Base-by-base conservation (phyloP, 345 rosid species). In the Luvunga scandens region DNA sequence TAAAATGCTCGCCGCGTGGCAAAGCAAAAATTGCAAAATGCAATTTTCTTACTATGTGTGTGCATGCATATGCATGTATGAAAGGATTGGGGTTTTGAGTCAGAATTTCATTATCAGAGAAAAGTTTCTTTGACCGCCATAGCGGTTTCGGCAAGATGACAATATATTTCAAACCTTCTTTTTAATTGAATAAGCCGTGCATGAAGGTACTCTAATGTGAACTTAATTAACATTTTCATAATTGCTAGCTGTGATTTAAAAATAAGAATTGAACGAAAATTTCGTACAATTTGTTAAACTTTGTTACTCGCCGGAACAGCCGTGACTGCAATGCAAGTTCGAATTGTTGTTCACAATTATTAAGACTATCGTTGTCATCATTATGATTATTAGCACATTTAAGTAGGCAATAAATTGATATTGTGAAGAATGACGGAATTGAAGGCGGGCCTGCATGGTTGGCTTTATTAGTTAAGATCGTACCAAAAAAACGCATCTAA, bases 81-180 rank as follows among this genome's bases (percentile, higher is more conserved):
- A 42, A 18, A 38, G 27, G 28, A 64, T 63, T 50, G 13, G 63
- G 36, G 30, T 22, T 75, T 13, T 48, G 45, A 30, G 45, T 53
- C 38, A 53, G 50, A 75, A 31, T 66, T 53, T 75, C 78, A 45
- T 42, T n/a, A 14, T 75, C 69, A 42, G 33, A 21, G 59, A 74
- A 48, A 56, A 75, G 67, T 5, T 21, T 12, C 5, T 22, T 59
- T 24, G 24, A 45, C 53, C 48, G 14, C 53, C 28, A 34, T 6
- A 38, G 71, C 56, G 5, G 56, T 50, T 33, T 8, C 3, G 25
- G 25, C 16, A 34, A 31, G 25, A 2, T 66, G 45, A 4, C 62
- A 71, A 30, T n/a, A 10, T 42, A 0, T 24, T 31, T 75, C 45
- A 75, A 75, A 64, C 48, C 59, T 10, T 28, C 33, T 21, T 75